Percentiles rank a stretch among this genome's conserved stretches.
phyloP scores from a whole-genome alignment of 768 basidiomycete genomes.

The Lactarius quietus region DNA sequence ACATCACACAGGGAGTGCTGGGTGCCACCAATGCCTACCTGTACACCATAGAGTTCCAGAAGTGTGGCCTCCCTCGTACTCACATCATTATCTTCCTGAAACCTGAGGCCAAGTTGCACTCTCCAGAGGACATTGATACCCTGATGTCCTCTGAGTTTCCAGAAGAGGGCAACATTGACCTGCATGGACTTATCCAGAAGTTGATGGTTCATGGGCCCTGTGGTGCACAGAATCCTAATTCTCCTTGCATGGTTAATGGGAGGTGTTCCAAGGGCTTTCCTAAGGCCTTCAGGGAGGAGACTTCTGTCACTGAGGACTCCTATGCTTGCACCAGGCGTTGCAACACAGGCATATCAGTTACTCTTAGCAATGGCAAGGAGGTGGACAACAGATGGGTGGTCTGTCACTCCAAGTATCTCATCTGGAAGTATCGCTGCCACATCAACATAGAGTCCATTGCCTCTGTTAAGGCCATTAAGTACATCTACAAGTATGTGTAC shows the following conservation, averaged over 20 bases:
- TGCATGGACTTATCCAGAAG: slow-evolving; percentile 39
- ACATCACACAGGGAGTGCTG: slow-evolving; percentile 41
- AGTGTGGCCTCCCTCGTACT: slow-evolving; percentile 50
- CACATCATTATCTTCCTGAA: slow-evolving; percentile 49
- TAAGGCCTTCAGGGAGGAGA: slow-evolving; percentile 34
- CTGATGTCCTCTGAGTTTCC: slow-evolving; percentile 43
- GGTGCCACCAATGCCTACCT: slow-evolving; percentile 43
- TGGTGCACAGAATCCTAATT: slow-evolving; percentile 33
- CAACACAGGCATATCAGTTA: slow-evolving; percentile 36
- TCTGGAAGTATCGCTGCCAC: slow-evolving; percentile 40
- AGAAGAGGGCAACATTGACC: slow-evolving; percentile 32
- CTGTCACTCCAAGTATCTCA: slow-evolving; percentile 39
- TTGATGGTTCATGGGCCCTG: slow-evolving; percentile 52
- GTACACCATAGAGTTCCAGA: slow-evolving; percentile 57
- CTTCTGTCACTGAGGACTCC: slow-evolving; percentile 38
- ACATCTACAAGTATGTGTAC: slow-evolving; percentile 45
- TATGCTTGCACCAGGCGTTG: slow-evolving; percentile 41
- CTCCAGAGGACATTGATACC: slow-evolving; percentile 38
- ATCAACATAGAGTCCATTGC: slow-evolving; percentile 47
- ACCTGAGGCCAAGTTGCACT: slow-evolving; percentile 34
- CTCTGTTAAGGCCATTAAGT: slow-evolving; percentile 41
- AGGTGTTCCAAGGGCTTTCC: too few relatives aligned
- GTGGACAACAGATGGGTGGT: slow-evolving; percentile 44
- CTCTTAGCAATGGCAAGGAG: slow-evolving; percentile 26
- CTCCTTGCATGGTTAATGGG: too few relatives aligned